phyloP scores from a whole-genome alignment of 1,284 basidiomycete species.

The Thelephora terrestris region DNA sequence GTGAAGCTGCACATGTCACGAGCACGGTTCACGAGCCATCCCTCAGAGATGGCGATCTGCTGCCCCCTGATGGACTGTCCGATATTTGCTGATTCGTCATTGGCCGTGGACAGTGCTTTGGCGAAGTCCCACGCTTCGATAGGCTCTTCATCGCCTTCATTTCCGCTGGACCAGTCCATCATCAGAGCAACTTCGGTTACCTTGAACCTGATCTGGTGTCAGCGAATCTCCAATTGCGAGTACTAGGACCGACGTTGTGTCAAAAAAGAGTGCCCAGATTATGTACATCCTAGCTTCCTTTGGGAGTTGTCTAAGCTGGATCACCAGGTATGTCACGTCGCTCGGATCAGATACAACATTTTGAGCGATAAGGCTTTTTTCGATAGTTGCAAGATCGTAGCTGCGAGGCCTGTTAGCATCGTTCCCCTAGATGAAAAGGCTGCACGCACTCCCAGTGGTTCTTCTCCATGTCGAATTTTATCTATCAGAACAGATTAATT shows the following conservation, averaged over 20 bases:
- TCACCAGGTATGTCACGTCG: slow-evolving; percentile 49
- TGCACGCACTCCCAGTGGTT: slow-evolving; percentile 51
- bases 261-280: slow-evolving; percentile 61
- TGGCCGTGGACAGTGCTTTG: slow-evolving; percentile 33
- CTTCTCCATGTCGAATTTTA: slow-evolving; percentile 46
- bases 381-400: slow-evolving; percentile 45
- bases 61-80: slow-evolving; percentile 51
- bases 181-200: slow-evolving; percentile 59
- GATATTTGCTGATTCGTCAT: slow-evolving; percentile 26
- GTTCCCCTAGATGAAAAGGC: not conserved
- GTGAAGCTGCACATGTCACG: slow-evolving; percentile 67
- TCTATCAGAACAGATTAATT: slow-evolving; percentile 26
- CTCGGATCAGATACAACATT: slow-evolving; percentile 43
- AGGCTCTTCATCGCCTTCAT: slow-evolving; percentile 42
- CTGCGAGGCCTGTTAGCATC: slow-evolving; percentile 19
- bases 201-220: slow-evolving; percentile 39
- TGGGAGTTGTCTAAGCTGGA: slow-evolving; percentile 49
- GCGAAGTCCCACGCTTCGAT: slow-evolving; percentile 43
- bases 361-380: slow-evolving; percentile 40
- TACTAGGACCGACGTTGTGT: slow-evolving; percentile 40
- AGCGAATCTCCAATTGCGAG: not conserved
- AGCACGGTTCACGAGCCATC: slow-evolving; percentile 60
- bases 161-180: slow-evolving; percentile 51
- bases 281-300: slow-evolving; percentile 56
- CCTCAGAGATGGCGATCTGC: slow-evolving; percentile 54